phyloP scores from a whole-genome alignment of 83 land plant genomes.

The Picea mariana region DNA sequence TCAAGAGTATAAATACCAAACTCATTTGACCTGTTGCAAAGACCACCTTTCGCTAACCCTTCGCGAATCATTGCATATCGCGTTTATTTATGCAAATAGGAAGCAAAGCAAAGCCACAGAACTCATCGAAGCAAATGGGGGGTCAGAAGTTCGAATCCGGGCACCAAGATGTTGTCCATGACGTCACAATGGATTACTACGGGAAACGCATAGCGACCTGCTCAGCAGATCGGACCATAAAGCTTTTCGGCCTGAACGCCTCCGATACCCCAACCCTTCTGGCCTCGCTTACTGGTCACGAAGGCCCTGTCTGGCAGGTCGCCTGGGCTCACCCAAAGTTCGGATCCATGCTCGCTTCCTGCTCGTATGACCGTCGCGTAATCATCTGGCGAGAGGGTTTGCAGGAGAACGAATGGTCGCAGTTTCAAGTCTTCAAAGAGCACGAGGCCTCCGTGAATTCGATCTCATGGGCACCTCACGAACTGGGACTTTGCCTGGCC shows the following conservation, averaged over 20 bases:
- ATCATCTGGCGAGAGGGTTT: conserved; percentile 80
- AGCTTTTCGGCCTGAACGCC: conserved; percentile 56
- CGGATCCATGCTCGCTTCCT: conserved; percentile 82
- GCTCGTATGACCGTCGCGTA: conserved; percentile 86
- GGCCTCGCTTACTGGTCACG: conserved; percentile 75
- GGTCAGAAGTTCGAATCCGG: conserved; percentile 76
- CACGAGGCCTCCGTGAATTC: conserved; percentile 69
- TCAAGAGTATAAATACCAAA: too few relatives aligned
- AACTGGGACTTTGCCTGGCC: conserved; percentile 46
- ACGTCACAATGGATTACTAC: conserved; percentile 84
- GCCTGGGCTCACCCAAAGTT: conserved; percentile 96
- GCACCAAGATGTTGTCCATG: conserved; percentile 90
- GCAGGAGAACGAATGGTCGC: conserved; percentile 73
- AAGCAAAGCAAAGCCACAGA: too few relatives aligned
- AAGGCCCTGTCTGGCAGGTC: conserved; percentile 92
- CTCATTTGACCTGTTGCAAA: too few relatives aligned
- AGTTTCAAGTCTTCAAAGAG: conserved; percentile 74
- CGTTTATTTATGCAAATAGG: too few relatives aligned
- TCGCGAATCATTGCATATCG: too few relatives aligned
- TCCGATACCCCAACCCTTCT: conserved; percentile 41
- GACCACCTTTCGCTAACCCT: too few relatives aligned
- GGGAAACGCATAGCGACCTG: conserved; percentile 92
- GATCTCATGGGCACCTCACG: conserved; percentile 62
- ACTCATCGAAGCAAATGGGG: conserved; percentile 20
- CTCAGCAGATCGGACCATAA: conserved; percentile 78